Percentiles rank a stretch among this genome's conserved stretches.
phyloP scores from a whole-genome alignment of 2,329 filamentous ascomycete genomes.

The Ophiocordyceps polyrhachis-furcata region DNA sequence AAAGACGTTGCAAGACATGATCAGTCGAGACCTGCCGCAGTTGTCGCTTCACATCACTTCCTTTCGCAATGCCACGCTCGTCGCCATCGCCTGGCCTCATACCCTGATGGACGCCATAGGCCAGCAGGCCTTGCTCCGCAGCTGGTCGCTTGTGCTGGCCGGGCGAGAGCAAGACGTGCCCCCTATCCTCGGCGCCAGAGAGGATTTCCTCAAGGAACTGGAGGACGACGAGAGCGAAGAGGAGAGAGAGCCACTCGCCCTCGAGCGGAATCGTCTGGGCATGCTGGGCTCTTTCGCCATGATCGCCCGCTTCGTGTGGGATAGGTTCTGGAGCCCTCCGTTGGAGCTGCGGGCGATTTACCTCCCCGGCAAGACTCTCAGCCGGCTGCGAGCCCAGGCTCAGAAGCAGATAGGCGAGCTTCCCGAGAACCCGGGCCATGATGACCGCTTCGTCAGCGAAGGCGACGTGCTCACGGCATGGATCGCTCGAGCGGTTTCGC shows the following conservation, averaged over 20 bases:
- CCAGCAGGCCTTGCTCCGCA: conserved; percentile 19
- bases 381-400: background rate
- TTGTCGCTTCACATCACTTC: conserved; percentile 26
- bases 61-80: conserved; percentile 29
- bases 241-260: background rate
- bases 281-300: background rate
- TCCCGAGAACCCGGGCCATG: background rate
- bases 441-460: conserved; percentile 21
- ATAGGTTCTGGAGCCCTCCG: background rate
- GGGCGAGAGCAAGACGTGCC: conserved; percentile 22
- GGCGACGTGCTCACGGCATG: conserved; percentile 26
- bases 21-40: conserved; percentile 22
- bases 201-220: background rate
- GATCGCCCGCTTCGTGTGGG: background rate
- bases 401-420: background rate
- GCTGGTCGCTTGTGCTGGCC: conserved; percentile 25
- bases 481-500: conserved; percentile 10
- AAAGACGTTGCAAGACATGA: conserved; percentile 19
- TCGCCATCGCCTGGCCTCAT: conserved; percentile 27
- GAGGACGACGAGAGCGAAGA: background rate
- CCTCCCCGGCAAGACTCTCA: background rate
- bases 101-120: conserved; percentile 27
- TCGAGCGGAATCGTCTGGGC: background rate
- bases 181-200: conserved; percentile 12
- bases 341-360: background rate